These are phyloP conservation scores for Purpureocillium takamizusanense DNA, from an alignment of 2,329 filamentous ascomycete genomes.

Conservation along the genomic window DNA sequence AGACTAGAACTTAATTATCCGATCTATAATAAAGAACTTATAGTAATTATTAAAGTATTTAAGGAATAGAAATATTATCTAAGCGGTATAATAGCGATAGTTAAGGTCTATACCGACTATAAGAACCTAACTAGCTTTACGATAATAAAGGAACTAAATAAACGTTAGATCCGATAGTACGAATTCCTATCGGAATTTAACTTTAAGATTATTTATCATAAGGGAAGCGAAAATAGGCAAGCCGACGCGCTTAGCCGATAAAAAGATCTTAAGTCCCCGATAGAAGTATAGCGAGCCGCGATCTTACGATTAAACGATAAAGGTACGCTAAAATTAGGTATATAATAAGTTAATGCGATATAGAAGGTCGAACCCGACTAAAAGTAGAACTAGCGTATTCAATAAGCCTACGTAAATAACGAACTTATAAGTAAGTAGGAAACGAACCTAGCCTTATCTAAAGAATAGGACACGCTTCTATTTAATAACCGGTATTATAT, in stretches of 20 bases:
- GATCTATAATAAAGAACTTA: too few species aligned
- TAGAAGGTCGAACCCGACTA: not conserved
- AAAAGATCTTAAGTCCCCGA: not conserved
- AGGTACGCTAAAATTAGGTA: not conserved
- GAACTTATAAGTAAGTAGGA: not conserved
- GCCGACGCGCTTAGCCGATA: slow-evolving; percentile 1
- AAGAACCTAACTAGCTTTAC: slow-evolving; percentile 1
- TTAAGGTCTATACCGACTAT: slow-evolving; percentile 3
- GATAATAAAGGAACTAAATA: too few species aligned
- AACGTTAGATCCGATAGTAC: too few species aligned
- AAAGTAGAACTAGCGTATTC: not conserved
- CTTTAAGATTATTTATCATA: slow-evolving; percentile 8
- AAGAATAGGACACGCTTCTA: not conserved
- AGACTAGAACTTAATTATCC: slow-evolving; percentile 8
- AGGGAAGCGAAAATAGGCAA: slow-evolving; percentile 7
- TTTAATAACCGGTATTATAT: not conserved
- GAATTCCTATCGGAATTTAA: too few species aligned
- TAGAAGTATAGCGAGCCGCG: not conserved
- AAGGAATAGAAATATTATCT: slow-evolving; percentile 8
- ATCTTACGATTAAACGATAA: not conserved
- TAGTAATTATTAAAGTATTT: slow-evolving; percentile 1
- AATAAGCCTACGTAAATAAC: not conserved
- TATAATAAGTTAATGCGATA: not conserved
- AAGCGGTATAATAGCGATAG: not conserved
- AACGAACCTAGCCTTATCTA: not conserved